These are phyloP conservation scores for Echium plantagineum DNA, from an alignment of 257 asterid genomes.

Conservation along the genomic window DNA sequence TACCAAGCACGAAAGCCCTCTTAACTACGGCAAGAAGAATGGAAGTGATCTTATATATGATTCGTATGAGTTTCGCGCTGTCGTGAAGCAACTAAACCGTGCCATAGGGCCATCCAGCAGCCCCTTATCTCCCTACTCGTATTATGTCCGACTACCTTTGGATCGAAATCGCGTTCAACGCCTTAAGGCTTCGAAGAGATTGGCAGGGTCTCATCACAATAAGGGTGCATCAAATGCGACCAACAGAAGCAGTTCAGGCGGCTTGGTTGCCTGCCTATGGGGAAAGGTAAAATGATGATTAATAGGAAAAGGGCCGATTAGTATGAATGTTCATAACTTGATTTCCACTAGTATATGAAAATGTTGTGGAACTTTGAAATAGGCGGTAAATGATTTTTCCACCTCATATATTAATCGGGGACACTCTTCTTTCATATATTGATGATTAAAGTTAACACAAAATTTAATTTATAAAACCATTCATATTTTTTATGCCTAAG, in stretches of 20 bases:
- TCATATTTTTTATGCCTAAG: no score
- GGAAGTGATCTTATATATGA: neutral
- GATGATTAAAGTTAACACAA: no score
- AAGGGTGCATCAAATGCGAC: neutral
- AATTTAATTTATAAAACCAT: no score
- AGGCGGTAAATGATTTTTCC: no score
- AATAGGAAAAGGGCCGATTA: neutral
- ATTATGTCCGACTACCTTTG: neutral
- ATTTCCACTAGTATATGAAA: no score
- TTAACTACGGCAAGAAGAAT: no score
- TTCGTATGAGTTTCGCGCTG: neutral
- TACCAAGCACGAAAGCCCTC: no score
- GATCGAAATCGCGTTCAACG: neutral
- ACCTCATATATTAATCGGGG: no score
- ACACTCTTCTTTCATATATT: no score
- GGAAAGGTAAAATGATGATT: neutral
- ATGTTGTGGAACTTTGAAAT: no score
- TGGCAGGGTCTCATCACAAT: neutral
- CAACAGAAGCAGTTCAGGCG: neutral
- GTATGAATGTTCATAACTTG: no score
- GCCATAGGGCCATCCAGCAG: neutral
- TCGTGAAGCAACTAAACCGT: neutral
- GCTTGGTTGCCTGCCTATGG: neutral
- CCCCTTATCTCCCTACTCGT: neutral
- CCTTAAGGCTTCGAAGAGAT: neutral